Evolutionary conservation across 441 rosid species (phyloP), one percentile per base, ranked within the genome.

Genomic region (Eruca vesicaria): DNA sequence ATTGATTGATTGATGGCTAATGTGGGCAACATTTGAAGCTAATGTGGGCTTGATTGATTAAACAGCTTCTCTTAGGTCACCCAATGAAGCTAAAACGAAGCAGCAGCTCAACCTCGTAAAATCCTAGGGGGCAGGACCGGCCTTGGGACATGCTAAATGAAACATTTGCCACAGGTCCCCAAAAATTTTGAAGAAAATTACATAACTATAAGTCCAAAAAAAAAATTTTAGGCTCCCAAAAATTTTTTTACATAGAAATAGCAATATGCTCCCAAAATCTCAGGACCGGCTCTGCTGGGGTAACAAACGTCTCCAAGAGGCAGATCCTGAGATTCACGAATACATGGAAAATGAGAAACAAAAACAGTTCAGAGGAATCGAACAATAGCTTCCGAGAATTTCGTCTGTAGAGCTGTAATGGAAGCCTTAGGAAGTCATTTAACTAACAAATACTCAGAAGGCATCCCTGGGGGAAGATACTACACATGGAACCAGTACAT

Each of bases 401-500:
- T 84, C 52, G 89, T 87, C 12, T 87, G 90, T 70, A 61, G 84
- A 5, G 93, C 88, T 1, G 89, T 87, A 0, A 86, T 87, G 89
- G 91, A 87, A 63, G 91, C 91, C 16, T 80, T 89, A 6, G 89
- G 91, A 3, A 87, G 91, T 59, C 89, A 85, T 71, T 72, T 89
- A 74, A 89, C 93, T 11, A 89, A 89, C 32, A 87, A 89, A 72
- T 89, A 89, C 73, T 87, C 93, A 0, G 93, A 89, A 73, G 91
- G 93, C 1, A 83, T 87, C 89, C 85, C 87, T 0, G 89, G 89
- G 26, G 82, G 86, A 0, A 75, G 91, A 59, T 84, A 89, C 26
- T 89, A 87, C 36, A 82, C 85, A 3, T 91, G 93, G 71, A 89
- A 87, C 71, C 80, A 85, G 72, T 78, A 64, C 57, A 89, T 89